These are phyloP conservation scores for Rhodotorula sp. DNA, from an alignment of 1,284 basidiomycete species.

Conservation along the genomic window DNA sequence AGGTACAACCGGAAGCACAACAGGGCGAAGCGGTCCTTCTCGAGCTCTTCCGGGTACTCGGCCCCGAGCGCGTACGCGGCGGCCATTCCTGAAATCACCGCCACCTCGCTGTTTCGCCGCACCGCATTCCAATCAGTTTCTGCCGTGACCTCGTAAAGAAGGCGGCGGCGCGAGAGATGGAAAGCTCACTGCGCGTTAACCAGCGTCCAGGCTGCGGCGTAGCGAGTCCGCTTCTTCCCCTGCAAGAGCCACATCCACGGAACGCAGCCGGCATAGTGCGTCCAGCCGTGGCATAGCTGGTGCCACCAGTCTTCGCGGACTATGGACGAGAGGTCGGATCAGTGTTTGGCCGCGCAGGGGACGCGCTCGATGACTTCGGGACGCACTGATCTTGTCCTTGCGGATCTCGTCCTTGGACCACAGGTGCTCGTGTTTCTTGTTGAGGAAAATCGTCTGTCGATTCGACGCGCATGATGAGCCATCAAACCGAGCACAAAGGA, in stretches of 20 bases:
- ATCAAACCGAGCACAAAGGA: no score
- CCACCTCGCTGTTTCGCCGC: slow-evolving; percentile 53
- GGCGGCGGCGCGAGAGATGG: slow-evolving; percentile 39
- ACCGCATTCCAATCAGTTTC: slow-evolving; percentile 2
- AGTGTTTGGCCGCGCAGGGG: not conserved
- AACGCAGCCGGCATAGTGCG: slow-evolving; percentile 59
- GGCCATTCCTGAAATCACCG: slow-evolving; percentile 59
- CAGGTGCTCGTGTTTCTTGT: slow-evolving; percentile 55
- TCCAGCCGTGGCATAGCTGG: slow-evolving; percentile 23
- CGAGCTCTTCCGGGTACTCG: slow-evolving; percentile 52
- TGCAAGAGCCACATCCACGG: slow-evolving; percentile 65
- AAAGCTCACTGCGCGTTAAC: slow-evolving; percentile 39
- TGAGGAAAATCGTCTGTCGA: slow-evolving; percentile 63
- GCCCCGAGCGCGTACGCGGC: slow-evolving; percentile 62
- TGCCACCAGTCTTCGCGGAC: slow-evolving; percentile 48
- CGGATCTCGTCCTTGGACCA: slow-evolving; percentile 60
- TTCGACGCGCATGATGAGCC: not conserved
- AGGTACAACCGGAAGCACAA: slow-evolving; percentile 52
- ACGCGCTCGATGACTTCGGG: not conserved
- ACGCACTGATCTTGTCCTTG: slow-evolving; percentile 53
- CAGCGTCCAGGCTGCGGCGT: slow-evolving; percentile 50
- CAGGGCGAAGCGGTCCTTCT: slow-evolving; percentile 45
- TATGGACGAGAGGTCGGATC: not conserved
- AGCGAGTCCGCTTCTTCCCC: slow-evolving; percentile 55
- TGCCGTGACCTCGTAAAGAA: slow-evolving; percentile 50